Evolutionary conservation across 768 basidiomycete genomes (phyloP), one percentile per base, ranked within the genome.

Genomic region (Myochromella boudieri): DNA sequence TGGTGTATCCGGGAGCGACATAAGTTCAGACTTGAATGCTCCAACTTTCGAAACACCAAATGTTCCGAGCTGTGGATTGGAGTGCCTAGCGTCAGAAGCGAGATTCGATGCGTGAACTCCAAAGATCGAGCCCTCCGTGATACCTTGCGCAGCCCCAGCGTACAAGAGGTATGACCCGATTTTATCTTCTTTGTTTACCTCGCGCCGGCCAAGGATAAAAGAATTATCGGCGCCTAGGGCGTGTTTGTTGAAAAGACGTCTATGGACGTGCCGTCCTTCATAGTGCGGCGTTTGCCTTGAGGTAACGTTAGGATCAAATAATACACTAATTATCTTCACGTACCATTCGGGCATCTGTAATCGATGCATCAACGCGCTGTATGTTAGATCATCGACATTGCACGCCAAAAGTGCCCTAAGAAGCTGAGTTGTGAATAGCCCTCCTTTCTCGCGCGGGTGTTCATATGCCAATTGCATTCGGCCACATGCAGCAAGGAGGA

Each of bases 401-500:
- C 49, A 39, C 10, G 44, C 44, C 28, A 52, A 45, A n/a, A 70
- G 46, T 4, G 59, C 48, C 22, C 56, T 54, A 21, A 70, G 21
- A 11, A 70, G 55, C 1, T 48, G 51, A n/a, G 44, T 32, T 1
- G 70, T 70, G 42, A 72, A 72, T 4, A 68, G 17, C 6, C 69
- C 68, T 12, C 59, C 48, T 2, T 51, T 54, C 2, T 50, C 43
- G 22, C 47, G 49, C 7, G 57, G 58, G 28, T 59, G 36, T 46
- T 72, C 70, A 15, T 53, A 54, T 2, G 74, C 72, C 0, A 52
- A 32, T 37, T 74, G 64, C 1, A 65, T 58, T 4, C 63, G 54
- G 1, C 68, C 61, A 44, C 75, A 75, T 1, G 75, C 73, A 3
- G 75, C 73, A 12, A 75, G 56, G 2, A 76, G 63, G 17, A 76